Percentiles rank a stretch among this genome's conserved stretches.
These are phyloP conservation scores for Sungouiozyma intestinalis DNA, from an alignment of 805 yeast genomes.

Conservation along the genomic window DNA sequence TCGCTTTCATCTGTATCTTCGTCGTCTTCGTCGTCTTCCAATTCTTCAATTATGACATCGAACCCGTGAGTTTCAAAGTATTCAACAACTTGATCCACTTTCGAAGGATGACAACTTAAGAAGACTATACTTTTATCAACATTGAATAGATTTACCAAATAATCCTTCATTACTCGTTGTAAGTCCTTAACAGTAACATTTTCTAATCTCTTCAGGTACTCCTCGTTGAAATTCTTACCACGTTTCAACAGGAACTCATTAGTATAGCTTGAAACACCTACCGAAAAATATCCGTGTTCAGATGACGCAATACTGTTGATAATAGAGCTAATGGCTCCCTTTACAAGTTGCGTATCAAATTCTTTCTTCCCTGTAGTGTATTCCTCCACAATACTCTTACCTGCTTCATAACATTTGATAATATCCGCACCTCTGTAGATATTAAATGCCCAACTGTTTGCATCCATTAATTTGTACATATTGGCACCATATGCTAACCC, in stretches of 20 bases:
- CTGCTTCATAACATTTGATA: conserved; percentile 47
- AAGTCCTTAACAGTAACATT: conserved; percentile 37
- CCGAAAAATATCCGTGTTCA: conserved; percentile 53
- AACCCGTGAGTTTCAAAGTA: conserved; percentile 50
- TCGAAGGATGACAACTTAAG: conserved; percentile 63
- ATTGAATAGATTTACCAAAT: conserved; percentile 57
- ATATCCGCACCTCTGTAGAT: conserved; percentile 83
- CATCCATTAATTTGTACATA: conserved; percentile 47
- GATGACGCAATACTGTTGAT: conserved; percentile 61
- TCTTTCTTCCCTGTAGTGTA: conserved; percentile 42
- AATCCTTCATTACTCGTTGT: conserved; percentile 37
- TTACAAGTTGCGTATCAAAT: conserved; percentile 50
- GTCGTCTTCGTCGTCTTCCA: conserved; percentile 31
- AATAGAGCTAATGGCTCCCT: conserved; percentile 67
- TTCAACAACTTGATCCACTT: conserved; percentile 35
- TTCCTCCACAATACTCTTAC: conserved; percentile 52
- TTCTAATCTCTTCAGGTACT: conserved; percentile 44
- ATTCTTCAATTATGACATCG: conserved; percentile 45
- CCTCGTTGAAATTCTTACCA: conserved; percentile 53
- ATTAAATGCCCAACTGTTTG: conserved; percentile 54
- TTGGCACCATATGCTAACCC: conserved; percentile 89
- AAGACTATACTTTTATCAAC: conserved; percentile 48
- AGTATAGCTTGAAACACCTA: conserved; percentile 55
- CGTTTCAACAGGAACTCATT: conserved; percentile 59
- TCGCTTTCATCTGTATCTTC: conserved; percentile 15